Evolutionary conservation across 2,329 filamentous ascomycete species (phyloP).

Genomic region (Talaromyces sp.): DNA sequence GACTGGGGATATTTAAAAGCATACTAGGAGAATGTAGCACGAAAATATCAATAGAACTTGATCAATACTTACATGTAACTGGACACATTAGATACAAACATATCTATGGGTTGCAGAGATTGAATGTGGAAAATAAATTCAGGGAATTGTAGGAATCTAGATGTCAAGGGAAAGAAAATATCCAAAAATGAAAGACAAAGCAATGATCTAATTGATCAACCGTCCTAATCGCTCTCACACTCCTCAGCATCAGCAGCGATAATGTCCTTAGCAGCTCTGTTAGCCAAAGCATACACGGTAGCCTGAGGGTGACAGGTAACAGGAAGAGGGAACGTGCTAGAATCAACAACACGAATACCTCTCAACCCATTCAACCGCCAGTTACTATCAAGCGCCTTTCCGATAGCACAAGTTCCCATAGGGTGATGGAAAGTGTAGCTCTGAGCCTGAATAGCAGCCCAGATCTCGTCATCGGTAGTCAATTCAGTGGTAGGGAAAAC

Average conservation of each 20-base stretch:
- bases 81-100: background rate
- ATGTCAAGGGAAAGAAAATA: background rate
- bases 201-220: background rate
- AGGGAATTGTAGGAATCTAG: background rate
- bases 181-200: background rate
- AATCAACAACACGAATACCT: background rate
- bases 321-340: background rate
- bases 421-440: background rate
- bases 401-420: constrained; percentile 1
- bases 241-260: background rate
- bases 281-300: background rate
- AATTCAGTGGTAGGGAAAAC: background rate
- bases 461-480: background rate
- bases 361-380: background rate
- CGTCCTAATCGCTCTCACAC: background rate
- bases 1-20: background rate
- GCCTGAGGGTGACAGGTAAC: background rate
- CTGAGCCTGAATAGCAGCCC: background rate
- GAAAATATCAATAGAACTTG: background rate
- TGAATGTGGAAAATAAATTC: background rate
- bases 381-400: background rate
- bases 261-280: background rate
- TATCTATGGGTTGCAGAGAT: background rate
- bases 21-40: background rate
- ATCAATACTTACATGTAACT: background rate